Base-by-base conservation (phyloP, 2,329 filamentous ascomycete genomes). In the Coniochaeta prunicola region DNA sequence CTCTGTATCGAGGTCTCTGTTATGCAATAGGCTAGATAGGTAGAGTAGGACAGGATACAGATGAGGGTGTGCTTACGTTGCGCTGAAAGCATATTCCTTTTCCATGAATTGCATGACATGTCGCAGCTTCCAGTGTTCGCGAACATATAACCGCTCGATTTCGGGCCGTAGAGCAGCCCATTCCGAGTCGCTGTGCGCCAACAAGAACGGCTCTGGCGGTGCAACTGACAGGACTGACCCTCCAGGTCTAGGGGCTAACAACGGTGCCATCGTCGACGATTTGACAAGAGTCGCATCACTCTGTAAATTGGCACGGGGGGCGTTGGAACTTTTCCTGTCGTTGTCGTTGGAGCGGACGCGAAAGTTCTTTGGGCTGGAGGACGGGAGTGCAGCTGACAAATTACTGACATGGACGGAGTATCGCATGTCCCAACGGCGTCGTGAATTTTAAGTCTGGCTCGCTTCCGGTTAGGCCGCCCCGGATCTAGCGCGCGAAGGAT, bases 31-130 rank as follows among this genome's bases (percentile, higher is more conserved):
- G 42, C 26, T 4, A 28, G 42, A 6, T 26, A 48, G 33, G 33
- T 26, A 6, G 9, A 28, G n/a, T 21, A 19, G 42, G 45, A 50
- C 1, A 28, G 15, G 7, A 50, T 50, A 19, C 21, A 45, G n/a
- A 4, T 24, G 21, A 4, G 28, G 10, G n/a, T 13, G 30, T 26
- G 24, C 63, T 63, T 60, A 65, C 64, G 61, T 65, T 10, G 64
- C 64, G 56, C 56, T 59, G 58, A 65, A 65, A 12, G 54, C 54
- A 53, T 64, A 50, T 13, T 61, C 56, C 38, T 56, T 53, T 33
- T 65, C 61, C 60, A 65, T 61, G 21, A 54, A 42, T n/a, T 19
- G 31, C 60, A 63, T 64, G 30, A 65, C 59, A 38, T 65, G 56
- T 26, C 60, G 59, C 19, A 65, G 62, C 59, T 62, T 64, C 34